A percentile compares a stretch with the other conserved stretches of the same genome.
Evolutionary conservation across 2,329 filamentous ascomycete genomes (phyloP).

Genomic region (Clonostachys sp.): DNA sequence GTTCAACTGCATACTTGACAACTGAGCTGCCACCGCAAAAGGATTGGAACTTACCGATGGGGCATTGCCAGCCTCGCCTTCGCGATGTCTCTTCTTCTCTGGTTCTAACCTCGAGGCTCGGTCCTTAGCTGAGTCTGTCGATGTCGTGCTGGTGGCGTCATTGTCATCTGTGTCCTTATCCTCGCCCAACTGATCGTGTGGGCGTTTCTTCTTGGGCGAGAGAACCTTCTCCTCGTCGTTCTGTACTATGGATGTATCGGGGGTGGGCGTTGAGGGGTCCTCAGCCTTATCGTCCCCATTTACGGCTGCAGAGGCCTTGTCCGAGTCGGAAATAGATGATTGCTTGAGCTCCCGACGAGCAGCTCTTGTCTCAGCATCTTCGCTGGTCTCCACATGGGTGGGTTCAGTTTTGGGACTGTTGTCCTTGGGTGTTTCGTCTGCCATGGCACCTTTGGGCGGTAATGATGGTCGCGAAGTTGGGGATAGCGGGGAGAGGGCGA

Average conservation of each 20-base stretch:
- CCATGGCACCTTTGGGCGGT: conserved; percentile 1
- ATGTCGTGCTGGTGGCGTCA: conserved; percentile 33
- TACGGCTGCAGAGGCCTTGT: conserved; percentile 17
- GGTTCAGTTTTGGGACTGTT: conserved; percentile 4
- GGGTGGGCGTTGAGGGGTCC: neutral
- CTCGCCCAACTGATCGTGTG: conserved; percentile 53
- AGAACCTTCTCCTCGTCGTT: conserved; percentile 39
- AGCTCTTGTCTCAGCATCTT: conserved; percentile 61
- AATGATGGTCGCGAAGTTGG: too few relatives aligned
- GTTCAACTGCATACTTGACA: too few relatives aligned
- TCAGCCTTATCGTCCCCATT: conserved; percentile 8
- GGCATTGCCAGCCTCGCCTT: conserved; percentile 34
- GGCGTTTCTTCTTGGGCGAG: conserved; percentile 65
- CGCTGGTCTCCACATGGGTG: conserved; percentile 30
- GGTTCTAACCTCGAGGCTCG: conserved; percentile 45
- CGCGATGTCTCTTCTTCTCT: conserved; percentile 61
- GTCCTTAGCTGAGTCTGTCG: conserved; percentile 40
- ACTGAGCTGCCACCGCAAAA: neutral
- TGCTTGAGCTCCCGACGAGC: conserved; percentile 61
- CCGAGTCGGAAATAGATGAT: conserved; percentile 52
- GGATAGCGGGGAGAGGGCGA: too few relatives aligned
- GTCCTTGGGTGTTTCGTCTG: neutral
- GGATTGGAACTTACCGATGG: conserved; percentile 19
- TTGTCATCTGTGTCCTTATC: conserved; percentile 34
- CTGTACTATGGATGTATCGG: neutral